Evolutionary conservation across 1,284 basidiomycete genomes (phyloP), one percentile per base, ranked within the genome.

Genomic region (Apiotrichum montevideense): DNA sequence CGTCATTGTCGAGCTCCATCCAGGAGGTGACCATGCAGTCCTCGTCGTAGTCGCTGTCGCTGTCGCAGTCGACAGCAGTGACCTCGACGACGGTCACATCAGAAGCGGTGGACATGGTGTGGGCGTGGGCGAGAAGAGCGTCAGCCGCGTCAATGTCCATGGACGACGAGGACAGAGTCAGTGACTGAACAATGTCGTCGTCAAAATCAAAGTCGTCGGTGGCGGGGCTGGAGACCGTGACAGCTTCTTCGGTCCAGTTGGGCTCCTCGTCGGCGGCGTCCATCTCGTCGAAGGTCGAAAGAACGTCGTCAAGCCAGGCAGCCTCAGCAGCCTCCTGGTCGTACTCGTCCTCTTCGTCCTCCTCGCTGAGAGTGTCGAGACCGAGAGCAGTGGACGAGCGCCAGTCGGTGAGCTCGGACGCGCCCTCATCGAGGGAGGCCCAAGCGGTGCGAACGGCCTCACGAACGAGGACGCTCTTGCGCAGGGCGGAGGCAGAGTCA

Each of bases 261-360:
- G 56, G 50, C 39, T 56, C 49, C 39, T 56, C 46, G 51, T 57
- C 41, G n/a, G 59, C 57, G 10, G 15, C 9, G 10, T 68, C 66
- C 13, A 66, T 66, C 8, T 69, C 65, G 34, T 66, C 69, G 8
- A 71, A 55, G 21, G 59, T 62, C 33, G 64, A 57, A 15, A 73
- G 53, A 34, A 72, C 64, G 14, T 71, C 64, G 51, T 74, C 70
- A 46, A 74, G 73, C 71, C 70, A 73, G 51, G 60, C 62, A 52
- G 67, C 64, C 58, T 70, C 58, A 35, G 49, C 48, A 6, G 53
- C 55, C 29, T 55, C 61, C 15, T 56, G 50, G 37, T 61, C 61
- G 11, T 56, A 49, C 6, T 52, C 60, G 44, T 56, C 57, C 51
- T 70, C 67, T 57, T 72, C 72, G 15, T 69, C 70, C 32, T 71